A percentile compares a stretch with the other conserved stretches of the same genome.
Evolutionary conservation across 2,329 filamentous ascomycete species (phyloP).

Genomic region (Herpotrichia juniperi): DNA sequence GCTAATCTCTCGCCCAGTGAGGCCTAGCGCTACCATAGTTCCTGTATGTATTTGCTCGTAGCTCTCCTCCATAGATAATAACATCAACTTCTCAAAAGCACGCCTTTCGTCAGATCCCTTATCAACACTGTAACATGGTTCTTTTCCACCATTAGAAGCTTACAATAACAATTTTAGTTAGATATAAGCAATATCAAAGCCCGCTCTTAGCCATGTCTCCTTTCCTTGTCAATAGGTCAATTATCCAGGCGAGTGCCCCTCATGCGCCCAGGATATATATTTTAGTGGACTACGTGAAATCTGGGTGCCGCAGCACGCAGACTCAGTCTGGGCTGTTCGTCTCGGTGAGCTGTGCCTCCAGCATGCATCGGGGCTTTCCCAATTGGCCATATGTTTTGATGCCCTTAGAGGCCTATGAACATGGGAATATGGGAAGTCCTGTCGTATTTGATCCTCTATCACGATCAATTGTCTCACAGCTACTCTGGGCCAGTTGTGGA

Average conservation of each 20-base stretch:
- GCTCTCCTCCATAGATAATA: no score
- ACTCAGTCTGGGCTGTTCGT: background rate
- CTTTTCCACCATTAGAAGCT: background rate
- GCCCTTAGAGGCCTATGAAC: background rate
- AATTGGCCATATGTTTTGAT: conserved; percentile 1
- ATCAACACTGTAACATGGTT: background rate
- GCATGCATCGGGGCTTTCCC: background rate
- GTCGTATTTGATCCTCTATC: background rate
- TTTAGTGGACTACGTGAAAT: background rate
- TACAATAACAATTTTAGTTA: background rate
- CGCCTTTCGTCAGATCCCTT: no score
- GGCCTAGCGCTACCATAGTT: no score
- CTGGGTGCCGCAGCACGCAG: background rate
- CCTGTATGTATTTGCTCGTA: no score
- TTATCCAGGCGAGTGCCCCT: background rate
- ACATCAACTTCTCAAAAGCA: no score
- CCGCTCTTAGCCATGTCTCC: background rate
- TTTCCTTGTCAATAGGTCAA: background rate
- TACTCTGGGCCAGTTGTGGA: background rate
- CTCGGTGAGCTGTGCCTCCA: background rate
- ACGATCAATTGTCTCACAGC: background rate
- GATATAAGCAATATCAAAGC: background rate
- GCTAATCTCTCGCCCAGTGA: no score
- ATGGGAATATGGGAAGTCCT: background rate
- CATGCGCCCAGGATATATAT: background rate